A percentile compares a stretch with the other conserved stretches of the same genome.
These are phyloP conservation scores for Kazachstania sp. DNA, from an alignment of 1,139 yeast genomes.

Conservation along the genomic window DNA sequence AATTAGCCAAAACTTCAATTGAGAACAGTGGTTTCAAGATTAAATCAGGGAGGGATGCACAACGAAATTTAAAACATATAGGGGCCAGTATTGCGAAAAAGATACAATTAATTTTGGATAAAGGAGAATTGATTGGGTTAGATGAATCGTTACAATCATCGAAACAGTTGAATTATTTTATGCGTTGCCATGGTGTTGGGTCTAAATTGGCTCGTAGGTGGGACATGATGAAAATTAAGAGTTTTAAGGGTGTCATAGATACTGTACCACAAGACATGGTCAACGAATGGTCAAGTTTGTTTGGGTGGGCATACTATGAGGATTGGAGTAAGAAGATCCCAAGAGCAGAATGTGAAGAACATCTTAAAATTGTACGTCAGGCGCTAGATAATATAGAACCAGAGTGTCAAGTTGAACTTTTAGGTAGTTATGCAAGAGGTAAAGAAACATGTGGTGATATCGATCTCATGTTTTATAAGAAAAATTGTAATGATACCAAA, in stretches of 20 bases:
- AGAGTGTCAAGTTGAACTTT: conserved; percentile 33
- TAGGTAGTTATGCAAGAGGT: conserved; percentile 55
- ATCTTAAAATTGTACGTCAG: conserved; percentile 34
- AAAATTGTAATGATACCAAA: conserved; percentile 27
- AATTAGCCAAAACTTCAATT: conserved; percentile 38
- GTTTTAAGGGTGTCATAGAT: conserved; percentile 36
- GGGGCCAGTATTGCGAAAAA: conserved; percentile 42
- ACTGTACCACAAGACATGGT: conserved; percentile 28
- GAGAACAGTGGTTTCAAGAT: conserved; percentile 30
- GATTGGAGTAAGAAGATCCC: conserved; percentile 45
- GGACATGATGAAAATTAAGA: conserved; percentile 35
- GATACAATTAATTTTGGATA: conserved; percentile 40
- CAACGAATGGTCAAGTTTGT: conserved; percentile 33
- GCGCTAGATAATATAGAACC: conserved; percentile 35
- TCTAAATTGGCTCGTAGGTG: conserved; percentile 39
- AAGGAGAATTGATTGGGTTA: conserved; percentile 37
- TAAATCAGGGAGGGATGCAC: conserved; percentile 37
- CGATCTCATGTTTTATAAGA: conserved; percentile 45
- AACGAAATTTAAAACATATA: conserved; percentile 34
- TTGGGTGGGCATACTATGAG: conserved; percentile 43
- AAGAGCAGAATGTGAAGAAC: conserved; percentile 40
- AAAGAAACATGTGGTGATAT: conserved; percentile 45
- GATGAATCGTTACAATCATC: conserved; percentile 29
- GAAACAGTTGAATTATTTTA: conserved; percentile 33
- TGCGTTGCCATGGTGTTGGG: conserved; percentile 49